A percentile compares a stretch with the other conserved stretches of the same genome.
Evolutionary conservation across 1,284 basidiomycete species (phyloP).

Genomic region (Microbotryomycetes sp.): DNA sequence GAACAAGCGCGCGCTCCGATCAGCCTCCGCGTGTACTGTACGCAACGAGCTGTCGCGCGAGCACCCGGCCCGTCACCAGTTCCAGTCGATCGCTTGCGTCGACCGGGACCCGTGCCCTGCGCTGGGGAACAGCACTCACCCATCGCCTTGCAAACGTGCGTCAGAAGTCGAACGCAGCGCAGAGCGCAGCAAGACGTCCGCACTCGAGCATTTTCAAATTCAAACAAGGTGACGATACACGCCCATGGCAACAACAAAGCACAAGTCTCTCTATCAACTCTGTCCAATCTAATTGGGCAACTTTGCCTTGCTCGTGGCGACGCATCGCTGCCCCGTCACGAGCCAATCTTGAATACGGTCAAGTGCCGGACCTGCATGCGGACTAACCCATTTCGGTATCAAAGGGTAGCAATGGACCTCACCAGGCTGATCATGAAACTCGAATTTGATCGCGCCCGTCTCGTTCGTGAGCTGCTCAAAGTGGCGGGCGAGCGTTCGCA

Average conservation of each 20-base stretch:
- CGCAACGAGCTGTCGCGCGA: too few relatives aligned
- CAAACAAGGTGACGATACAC: neutral
- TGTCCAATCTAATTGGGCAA: neutral
- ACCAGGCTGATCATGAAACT: constrained; percentile 15
- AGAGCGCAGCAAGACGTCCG: neutral
- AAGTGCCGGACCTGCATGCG: constrained; percentile 10
- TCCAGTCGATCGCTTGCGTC: too few relatives aligned
- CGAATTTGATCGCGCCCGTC: constrained; percentile 10
- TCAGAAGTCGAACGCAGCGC: neutral
- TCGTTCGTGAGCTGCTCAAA: neutral
- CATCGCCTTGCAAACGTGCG: neutral
- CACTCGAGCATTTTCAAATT: neutral
- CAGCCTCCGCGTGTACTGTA: neutral
- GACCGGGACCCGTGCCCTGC: too few relatives aligned
- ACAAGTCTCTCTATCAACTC: neutral
- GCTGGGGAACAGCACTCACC: neutral
- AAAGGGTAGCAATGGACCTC: constrained; percentile 33
- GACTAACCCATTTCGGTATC: constrained; percentile 29
- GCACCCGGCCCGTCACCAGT: too few relatives aligned
- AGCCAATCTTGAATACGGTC: constrained; percentile 15
- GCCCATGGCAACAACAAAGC: neutral
- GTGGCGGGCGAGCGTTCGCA: constrained; percentile 9
- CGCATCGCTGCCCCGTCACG: neutral
- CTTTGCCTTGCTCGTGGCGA: neutral
- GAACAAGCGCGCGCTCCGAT: neutral